Evolutionary conservation across 192 early-diverging fungal genomes (phyloP).

Genomic region (Lobosporangium transversale): DNA sequence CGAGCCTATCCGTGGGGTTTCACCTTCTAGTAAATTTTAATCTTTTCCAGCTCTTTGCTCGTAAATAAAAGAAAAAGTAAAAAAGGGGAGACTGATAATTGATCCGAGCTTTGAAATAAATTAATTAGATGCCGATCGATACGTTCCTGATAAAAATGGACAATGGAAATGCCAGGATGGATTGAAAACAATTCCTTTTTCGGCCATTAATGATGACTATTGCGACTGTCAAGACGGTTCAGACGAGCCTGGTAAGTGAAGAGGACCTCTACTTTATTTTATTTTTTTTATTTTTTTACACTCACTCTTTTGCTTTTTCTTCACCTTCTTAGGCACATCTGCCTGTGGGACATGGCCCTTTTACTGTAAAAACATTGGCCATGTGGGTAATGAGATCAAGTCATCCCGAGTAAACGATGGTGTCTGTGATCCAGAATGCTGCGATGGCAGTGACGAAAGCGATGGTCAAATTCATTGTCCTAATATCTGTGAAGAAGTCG

Average conservation of each 20-base stretch:
- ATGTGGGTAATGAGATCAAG: conserved; percentile 72
- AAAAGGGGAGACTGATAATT: no score
- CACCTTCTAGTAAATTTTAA: conserved; percentile 23
- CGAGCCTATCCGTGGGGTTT: conserved; percentile 17
- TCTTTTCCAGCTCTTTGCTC: background rate
- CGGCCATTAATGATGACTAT: conserved; percentile 94
- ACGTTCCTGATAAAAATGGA: conserved; percentile 7
- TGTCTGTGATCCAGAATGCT: conserved; percentile 93
- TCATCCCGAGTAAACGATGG: conserved; percentile 91
- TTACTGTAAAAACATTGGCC: conserved; percentile 84
- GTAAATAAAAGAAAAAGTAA: no score
- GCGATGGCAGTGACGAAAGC: conserved; percentile 95
- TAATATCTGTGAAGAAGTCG: conserved; percentile 78
- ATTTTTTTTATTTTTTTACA: background rate
- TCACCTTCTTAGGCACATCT: conserved; percentile 87
- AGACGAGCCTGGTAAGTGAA: conserved; percentile 86
- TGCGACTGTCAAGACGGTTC: conserved; percentile 96
- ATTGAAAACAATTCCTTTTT: conserved; percentile 71
- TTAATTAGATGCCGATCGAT: conserved; percentile 27
- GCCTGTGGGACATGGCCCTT: conserved; percentile 86
- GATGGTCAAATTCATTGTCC: conserved; percentile 69
- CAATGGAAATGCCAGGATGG: conserved; percentile 81
- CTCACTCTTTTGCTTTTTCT: background rate
- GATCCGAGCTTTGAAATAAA: no score
- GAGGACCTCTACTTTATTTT: background rate